phyloP scores from a whole-genome alignment of 768 basidiomycete genomes.

The Gloeophyllum trabeum region DNA sequence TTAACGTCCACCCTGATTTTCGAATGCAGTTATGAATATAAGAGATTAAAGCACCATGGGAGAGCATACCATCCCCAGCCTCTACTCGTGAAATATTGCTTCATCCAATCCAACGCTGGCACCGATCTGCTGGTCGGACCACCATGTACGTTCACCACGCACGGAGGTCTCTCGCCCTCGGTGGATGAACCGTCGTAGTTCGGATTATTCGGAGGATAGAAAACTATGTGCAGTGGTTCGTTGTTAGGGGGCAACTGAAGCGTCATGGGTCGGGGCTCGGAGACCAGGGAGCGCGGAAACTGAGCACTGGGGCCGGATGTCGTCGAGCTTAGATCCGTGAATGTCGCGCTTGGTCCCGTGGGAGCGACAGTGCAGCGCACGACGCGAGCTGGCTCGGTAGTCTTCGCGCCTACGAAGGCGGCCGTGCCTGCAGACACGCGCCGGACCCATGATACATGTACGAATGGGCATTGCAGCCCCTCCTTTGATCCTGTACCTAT shows the following conservation, averaged over 20 bases:
- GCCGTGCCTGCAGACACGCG: conserved; percentile 20
- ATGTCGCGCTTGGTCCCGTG: conserved; percentile 11
- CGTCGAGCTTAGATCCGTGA: conserved; percentile 13
- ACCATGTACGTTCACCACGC: conserved; percentile 55
- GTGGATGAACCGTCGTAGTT: conserved; percentile 35
- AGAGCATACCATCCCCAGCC: conserved; percentile 57
- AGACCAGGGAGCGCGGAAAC: conserved; percentile 25
- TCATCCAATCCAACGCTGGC: conserved; percentile 41
- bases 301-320: conserved; percentile 11
- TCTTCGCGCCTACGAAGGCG: conserved; percentile 33
- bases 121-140: conserved; percentile 46
- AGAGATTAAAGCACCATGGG: background rate
- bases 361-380: conserved; percentile 22
- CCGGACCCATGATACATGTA: conserved; percentile 25
- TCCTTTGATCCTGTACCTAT: conserved; percentile 16
- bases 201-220: conserved; percentile 59
- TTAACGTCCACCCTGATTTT: conserved; percentile 56
- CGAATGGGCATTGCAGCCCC: conserved; percentile 29
- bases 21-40: background rate
- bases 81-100: conserved; percentile 56
- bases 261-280: conserved; percentile 36
- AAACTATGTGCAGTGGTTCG: conserved; percentile 46
- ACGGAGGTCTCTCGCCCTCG: conserved; percentile 52
- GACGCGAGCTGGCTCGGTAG: conserved; percentile 24
- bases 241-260: conserved; percentile 23